Conservation (phyloP, 2,329 filamentous ascomycete species). For the Ascochyta fabae region DNA sequence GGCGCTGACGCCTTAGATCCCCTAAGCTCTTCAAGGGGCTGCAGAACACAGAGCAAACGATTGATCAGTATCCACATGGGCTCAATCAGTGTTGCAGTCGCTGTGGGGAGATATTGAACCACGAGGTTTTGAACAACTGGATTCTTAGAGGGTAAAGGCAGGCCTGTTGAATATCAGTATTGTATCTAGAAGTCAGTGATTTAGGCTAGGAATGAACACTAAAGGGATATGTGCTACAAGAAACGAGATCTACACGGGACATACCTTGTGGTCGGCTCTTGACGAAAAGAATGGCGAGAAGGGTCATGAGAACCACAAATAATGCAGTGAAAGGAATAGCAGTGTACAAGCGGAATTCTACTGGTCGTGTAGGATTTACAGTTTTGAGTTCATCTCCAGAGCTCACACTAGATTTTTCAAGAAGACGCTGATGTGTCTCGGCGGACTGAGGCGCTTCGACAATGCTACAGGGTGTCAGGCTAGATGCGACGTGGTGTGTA, state of each 20-base stretch:
- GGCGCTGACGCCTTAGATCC: slow-evolving; percentile 41
- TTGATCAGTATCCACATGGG: slow-evolving; percentile 63
- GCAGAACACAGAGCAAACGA: slow-evolving; percentile 58
- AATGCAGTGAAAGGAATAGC: neutral
- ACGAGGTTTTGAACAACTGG: slow-evolving; percentile 49
- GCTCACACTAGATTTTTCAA: neutral
- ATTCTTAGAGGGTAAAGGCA: slow-evolving; percentile 46
- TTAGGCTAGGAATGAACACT: too few species aligned
- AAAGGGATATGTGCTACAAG: too few species aligned
- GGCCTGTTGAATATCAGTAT: slow-evolving; percentile 31
- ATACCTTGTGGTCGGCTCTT: neutral
- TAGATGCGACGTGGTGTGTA: too few species aligned
- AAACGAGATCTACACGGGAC: neutral
- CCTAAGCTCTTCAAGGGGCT: slow-evolving; percentile 60
- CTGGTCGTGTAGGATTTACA: neutral
- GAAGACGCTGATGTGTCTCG: too few species aligned
- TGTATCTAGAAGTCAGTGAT: neutral
- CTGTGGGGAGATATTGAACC: slow-evolving; percentile 59
- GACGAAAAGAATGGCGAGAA: neutral
- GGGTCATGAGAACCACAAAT: neutral
- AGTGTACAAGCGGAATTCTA: neutral
- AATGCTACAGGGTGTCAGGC: neutral
- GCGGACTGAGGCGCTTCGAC: neutral
- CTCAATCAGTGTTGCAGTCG: slow-evolving; percentile 61
- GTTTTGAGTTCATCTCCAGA: neutral